A percentile compares a stretch with the other conserved stretches of the same genome.
These are phyloP conservation scores for Mallotus repandus DNA, from an alignment of 441 rosid genomes.

Conservation along the genomic window DNA sequence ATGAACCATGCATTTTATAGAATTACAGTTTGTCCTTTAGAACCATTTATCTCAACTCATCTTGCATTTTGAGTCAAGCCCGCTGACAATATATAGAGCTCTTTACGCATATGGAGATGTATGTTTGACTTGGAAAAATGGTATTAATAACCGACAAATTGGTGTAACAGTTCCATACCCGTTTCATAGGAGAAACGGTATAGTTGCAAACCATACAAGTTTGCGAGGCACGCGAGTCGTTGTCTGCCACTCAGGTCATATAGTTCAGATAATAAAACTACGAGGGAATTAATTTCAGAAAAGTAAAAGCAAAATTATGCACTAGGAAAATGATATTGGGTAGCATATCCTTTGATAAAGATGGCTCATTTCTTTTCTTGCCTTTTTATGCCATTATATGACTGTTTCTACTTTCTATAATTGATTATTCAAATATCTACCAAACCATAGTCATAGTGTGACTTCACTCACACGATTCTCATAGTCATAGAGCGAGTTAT, in stretches of 20 bases:
- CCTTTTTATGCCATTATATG: background rate
- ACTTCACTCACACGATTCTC: constrained; percentile 29
- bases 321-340: constrained; percentile 15
- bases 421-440: background rate
- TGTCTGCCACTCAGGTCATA: constrained; percentile 31
- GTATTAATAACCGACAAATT: too few relatives aligned
- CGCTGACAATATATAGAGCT: too few relatives aligned
- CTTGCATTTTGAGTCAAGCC: too few relatives aligned
- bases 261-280: background rate
- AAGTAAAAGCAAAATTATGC: constrained; percentile 12
- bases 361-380: constrained; percentile 19
- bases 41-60: background rate
- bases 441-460: constrained; percentile 12
- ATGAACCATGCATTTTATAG: background rate
- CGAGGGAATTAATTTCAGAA: constrained; percentile 9
- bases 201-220: background rate
- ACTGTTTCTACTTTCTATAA: background rate
- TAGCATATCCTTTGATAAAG: constrained; percentile 22
- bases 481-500: constrained; percentile 20
- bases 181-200: too few relatives aligned
- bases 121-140: too few relatives aligned
- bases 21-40: too few relatives aligned
- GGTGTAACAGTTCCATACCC: too few relatives aligned
- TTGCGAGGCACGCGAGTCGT: constrained; percentile 11
- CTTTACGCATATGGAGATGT: too few relatives aligned